These are phyloP conservation scores for Hyphodiscus sp. DNA, from an alignment of 2,329 filamentous ascomycete species.

Conservation along the genomic window DNA sequence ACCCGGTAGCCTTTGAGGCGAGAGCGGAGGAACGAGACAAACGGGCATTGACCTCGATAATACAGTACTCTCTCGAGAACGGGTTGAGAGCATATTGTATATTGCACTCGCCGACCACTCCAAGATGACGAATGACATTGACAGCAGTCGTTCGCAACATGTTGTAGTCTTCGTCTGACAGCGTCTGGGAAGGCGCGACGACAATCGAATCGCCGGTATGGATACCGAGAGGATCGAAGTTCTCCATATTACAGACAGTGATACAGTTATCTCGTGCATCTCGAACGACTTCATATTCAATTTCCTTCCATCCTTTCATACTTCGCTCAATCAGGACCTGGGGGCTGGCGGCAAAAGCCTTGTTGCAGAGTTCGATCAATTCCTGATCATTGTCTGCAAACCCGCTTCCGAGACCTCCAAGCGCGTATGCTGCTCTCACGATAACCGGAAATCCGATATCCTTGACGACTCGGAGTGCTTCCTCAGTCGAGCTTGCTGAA, in stretches of 20 bases:
- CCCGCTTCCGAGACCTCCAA: conserved; percentile 90
- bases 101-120: conserved; percentile 97
- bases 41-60: conserved; percentile 97
- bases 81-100: conserved; percentile 98
- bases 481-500: conserved; percentile 80
- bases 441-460: conserved; percentile 95
- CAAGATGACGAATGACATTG: conserved; percentile 93
- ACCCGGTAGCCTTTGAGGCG: conserved; percentile 94
- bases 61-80: conserved; percentile 93
- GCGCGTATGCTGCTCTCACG: conserved; percentile 89
- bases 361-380: conserved; percentile 81
- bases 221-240: conserved; percentile 96
- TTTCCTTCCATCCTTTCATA: conserved; percentile 99
- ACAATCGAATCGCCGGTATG: conserved; percentile 98
- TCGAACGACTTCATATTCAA: conserved; percentile 96
- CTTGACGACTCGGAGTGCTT: conserved; percentile 82
- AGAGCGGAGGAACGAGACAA: conserved; percentile 91
- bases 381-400: conserved; percentile 86
- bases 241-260: conserved; percentile 99
- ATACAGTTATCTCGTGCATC: conserved; percentile 97
- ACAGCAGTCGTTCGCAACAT: conserved; percentile 97
- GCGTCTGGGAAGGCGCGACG: conserved; percentile 91
- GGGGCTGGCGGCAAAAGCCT: conserved; percentile 89
- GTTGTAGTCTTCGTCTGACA: conserved; percentile 97
- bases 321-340: conserved; percentile 95